Percentiles rank a stretch among this genome's conserved stretches.
Conservation (phyloP, 805 yeast species). For the Clavispora vitiphila region DNA sequence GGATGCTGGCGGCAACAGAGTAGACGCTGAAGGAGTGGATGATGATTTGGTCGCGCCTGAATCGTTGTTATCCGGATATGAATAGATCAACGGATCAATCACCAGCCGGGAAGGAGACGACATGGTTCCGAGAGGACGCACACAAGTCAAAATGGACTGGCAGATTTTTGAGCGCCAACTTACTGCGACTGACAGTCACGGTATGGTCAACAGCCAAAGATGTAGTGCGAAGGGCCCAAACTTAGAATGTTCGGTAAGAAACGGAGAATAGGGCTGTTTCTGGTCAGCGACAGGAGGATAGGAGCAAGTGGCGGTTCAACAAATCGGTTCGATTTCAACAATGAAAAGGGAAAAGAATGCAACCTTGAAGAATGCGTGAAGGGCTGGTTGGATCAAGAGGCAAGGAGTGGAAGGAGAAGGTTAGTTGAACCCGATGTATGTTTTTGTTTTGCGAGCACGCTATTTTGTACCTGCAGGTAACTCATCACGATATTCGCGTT, state of each 20-base stretch:
- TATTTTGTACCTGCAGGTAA: neutral
- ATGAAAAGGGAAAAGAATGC: neutral
- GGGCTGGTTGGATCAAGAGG: neutral
- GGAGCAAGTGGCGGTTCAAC: neutral
- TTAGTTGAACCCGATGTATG: neutral
- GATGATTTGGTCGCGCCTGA: neutral
- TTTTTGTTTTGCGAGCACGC: neutral
- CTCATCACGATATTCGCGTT: neutral
- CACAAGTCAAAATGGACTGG: no score
- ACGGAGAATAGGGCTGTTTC: neutral
- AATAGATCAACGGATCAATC: constrained; percentile 33
- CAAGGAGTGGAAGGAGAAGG: neutral
- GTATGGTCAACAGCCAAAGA: neutral
- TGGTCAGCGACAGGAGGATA: neutral
- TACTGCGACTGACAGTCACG: neutral
- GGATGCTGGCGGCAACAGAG: constrained; percentile 5
- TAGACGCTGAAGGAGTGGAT: neutral
- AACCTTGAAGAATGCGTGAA: neutral
- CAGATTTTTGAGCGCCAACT: neutral
- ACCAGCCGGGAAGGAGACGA: constrained; percentile 32
- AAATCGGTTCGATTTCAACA: no score
- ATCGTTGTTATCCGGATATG: constrained; percentile 6
- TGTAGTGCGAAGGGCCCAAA: neutral
- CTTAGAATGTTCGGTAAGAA: neutral
- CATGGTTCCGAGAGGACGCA: constrained; percentile 6